phyloP scores from a whole-genome alignment of 805 yeast genomes.

The Brettanomyces naardenensis region DNA sequence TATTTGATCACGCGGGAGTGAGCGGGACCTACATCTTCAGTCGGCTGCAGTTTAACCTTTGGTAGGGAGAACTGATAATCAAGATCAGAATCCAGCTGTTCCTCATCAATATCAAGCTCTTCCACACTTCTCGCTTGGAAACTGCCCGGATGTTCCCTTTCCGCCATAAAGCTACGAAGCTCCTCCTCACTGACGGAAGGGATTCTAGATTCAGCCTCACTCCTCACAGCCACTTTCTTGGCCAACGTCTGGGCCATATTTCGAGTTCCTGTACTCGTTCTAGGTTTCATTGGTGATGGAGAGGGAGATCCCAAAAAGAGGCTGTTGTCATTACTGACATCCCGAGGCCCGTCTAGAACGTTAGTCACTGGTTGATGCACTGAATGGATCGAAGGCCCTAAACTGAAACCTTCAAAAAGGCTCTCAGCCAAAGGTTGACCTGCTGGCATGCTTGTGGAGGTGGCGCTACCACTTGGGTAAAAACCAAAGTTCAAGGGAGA shows the following conservation, averaged over 20 bases:
- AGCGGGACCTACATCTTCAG: background rate
- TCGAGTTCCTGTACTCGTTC: too few relatives aligned
- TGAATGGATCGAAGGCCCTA: slow-evolving; percentile 1
- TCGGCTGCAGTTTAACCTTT: background rate
- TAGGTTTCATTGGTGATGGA: too few relatives aligned
- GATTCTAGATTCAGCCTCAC: background rate
- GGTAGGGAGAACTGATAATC: slow-evolving; percentile 1
- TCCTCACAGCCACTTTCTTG: background rate
- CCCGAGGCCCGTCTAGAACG: slow-evolving; percentile 1
- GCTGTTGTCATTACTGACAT: too few relatives aligned
- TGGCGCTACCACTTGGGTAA: too few relatives aligned
- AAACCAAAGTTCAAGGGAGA: too few relatives aligned
- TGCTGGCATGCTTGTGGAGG: background rate
- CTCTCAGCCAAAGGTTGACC: background rate
- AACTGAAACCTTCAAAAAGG: background rate
- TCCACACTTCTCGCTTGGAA: background rate
- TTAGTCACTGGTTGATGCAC: slow-evolving; percentile 2
- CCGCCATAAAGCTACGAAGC: background rate
- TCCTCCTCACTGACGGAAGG: background rate
- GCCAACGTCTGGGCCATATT: too few relatives aligned
- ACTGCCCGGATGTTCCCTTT: background rate
- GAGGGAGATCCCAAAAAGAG: too few relatives aligned
- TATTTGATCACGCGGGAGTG: slow-evolving; percentile 10
- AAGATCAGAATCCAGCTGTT: background rate
- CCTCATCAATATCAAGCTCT: background rate